Percentiles rank a stretch among this genome's conserved stretches.
These are phyloP conservation scores for Dissophora globulifera DNA, from an alignment of 192 early-diverging fungal species.

Conservation along the genomic window DNA sequence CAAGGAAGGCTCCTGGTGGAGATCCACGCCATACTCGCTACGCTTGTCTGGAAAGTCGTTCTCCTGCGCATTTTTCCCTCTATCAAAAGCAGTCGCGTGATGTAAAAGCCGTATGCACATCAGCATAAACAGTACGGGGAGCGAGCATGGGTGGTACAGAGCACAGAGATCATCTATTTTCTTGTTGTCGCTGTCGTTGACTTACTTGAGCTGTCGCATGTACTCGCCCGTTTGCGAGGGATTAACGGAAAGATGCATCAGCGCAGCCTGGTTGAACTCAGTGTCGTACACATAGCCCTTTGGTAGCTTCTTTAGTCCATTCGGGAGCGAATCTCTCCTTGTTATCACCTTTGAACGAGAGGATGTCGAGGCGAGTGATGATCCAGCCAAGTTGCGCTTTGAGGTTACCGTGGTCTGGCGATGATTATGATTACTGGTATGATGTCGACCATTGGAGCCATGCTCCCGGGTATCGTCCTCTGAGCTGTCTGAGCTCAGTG, in stretches of 20 bases:
- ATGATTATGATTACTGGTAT: slow-evolving; percentile 3
- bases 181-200: no score
- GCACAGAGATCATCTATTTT: no score
- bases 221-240: slow-evolving; percentile 50
- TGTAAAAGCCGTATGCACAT: neutral
- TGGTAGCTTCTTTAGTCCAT: slow-evolving; percentile 49
- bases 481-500: slow-evolving; percentile 32
- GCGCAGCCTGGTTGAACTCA: slow-evolving; percentile 34
- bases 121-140: no score
- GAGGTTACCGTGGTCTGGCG: neutral
- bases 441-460: neutral
- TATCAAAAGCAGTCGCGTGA: slow-evolving; percentile 1
- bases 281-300: slow-evolving; percentile 53
- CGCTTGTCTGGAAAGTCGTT: slow-evolving; percentile 42
- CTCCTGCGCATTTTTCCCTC: slow-evolving; percentile 33
- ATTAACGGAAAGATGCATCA: slow-evolving; percentile 43
- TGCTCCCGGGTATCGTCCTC: slow-evolving; percentile 21
- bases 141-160: slow-evolving; percentile 1
- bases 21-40: slow-evolving; percentile 51
- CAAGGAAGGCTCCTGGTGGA: slow-evolving; percentile 55
- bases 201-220: slow-evolving; percentile 47
- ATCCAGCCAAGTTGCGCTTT: slow-evolving; percentile 16
- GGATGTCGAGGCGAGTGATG: neutral
- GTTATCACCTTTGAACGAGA: neutral
- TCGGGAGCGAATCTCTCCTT: slow-evolving; percentile 26